phyloP scores from a whole-genome alignment of 768 basidiomycete genomes.

The Pholiota conissans region DNA sequence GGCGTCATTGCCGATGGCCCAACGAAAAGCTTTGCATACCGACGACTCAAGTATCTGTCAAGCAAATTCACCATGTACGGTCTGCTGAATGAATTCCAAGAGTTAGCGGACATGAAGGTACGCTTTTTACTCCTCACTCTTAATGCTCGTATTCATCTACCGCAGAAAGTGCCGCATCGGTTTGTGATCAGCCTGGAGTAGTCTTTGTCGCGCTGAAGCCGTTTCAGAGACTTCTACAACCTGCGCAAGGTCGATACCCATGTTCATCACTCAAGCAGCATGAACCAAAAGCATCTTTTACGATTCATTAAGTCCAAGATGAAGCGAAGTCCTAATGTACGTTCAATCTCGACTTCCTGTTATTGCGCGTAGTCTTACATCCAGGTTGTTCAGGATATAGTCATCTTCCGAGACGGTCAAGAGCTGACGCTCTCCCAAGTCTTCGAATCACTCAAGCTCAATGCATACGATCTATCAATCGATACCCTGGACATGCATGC shows the following conservation, averaged over 20 bases:
- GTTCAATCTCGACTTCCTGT: constrained; percentile 15
- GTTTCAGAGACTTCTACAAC: constrained; percentile 94
- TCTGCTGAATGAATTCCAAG: constrained; percentile 90
- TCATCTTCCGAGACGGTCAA: constrained; percentile 92
- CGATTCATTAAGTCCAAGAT: constrained; percentile 99
- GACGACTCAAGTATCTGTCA: constrained; percentile 85
- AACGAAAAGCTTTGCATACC: constrained; percentile 92
- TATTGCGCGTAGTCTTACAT: constrained; percentile 1
- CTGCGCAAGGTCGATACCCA: constrained; percentile 98
- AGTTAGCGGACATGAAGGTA: constrained; percentile 96
- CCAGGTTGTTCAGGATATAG: constrained; percentile 69
- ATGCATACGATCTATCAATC: constrained; percentile 96
- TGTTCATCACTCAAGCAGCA: constrained; percentile 97
- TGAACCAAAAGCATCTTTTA: constrained; percentile 98
- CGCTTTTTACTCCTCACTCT: constrained; percentile 18
- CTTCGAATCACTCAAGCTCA: constrained; percentile 93
- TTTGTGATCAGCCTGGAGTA: constrained; percentile 27
- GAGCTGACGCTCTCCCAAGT: constrained; percentile 89
- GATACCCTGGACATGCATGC: constrained; percentile 99
- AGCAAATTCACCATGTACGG: constrained; percentile 95
- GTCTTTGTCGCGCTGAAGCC: constrained; percentile 6
- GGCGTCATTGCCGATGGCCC: constrained; percentile 93
- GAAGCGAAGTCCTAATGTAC: constrained; percentile 80
- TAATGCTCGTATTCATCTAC: background rate
- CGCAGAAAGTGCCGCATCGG: constrained; percentile 81